Percentiles rank a stretch among this genome's conserved stretches.
Evolutionary conservation across 2,329 filamentous ascomycete genomes (phyloP).

Genomic region (Cyphellophora europaea): DNA sequence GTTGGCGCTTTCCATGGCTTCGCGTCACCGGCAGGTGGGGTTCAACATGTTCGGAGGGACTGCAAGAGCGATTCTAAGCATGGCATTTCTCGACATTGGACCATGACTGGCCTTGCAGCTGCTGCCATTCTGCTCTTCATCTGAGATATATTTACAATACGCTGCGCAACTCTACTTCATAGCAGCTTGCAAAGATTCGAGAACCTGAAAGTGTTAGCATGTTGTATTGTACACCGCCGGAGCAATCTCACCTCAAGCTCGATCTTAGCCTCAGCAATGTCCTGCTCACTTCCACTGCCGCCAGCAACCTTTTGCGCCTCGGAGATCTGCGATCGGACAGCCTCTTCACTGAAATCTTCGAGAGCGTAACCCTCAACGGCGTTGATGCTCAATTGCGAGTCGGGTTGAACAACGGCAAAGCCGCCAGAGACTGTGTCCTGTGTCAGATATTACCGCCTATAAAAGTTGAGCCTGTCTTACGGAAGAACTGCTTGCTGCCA

Average conservation of each 20-base stretch:
- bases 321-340: conserved; percentile 78
- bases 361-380: conserved; percentile 90
- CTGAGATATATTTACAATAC: too few relatives aligned
- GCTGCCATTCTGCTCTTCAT: too few relatives aligned
- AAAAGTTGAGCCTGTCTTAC: conserved; percentile 40
- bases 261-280: conserved; percentile 98
- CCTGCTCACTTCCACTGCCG: conserved; percentile 88
- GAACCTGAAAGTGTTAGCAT: conserved; percentile 27
- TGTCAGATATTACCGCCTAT: conserved; percentile 15
- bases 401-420: conserved; percentile 93
- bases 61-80: too few relatives aligned
- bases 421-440: conserved; percentile 71
- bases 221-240: conserved; percentile 2
- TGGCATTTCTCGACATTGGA: too few relatives aligned
- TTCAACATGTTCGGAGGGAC: too few relatives aligned
- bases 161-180: conserved; percentile 41
- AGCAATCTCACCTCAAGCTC: conserved; percentile 74
- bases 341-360: conserved; percentile 92
- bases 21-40: too few relatives aligned
- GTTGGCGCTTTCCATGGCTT: too few relatives aligned
- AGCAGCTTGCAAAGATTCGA: conserved; percentile 39
- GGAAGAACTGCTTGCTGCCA: conserved; percentile 91
- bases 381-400: conserved; percentile 94
- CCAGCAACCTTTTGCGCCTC: conserved; percentile 93
- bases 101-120: too few relatives aligned